Base-by-base conservation (phyloP, 805 yeast genomes). In the Yarrowia sp. region DNA sequence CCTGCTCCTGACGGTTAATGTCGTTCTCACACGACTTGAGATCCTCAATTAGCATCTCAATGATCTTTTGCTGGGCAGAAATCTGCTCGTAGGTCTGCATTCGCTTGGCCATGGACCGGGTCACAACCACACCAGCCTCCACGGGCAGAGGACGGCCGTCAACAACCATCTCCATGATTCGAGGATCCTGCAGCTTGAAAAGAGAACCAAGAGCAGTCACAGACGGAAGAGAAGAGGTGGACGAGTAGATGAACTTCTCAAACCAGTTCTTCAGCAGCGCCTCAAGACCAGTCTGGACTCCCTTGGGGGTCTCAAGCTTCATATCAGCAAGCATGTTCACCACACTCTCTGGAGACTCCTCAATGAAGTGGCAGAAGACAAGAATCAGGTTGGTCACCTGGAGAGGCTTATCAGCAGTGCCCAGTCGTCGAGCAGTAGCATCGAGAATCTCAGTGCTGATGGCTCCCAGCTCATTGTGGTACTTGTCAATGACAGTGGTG, bases 181-280 rank as follows among this genome's bases (percentile, higher is more conserved):
- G 75, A 1, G 77, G 71, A 66, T 88, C 90, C 19, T 81, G 77
- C n/a, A 88, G 75, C 30, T 83, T 78, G 70, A 81, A 91, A 0
- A 95, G 77, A 64, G 83, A 83, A 33, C 85, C 85, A 43, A 95
- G 79, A 0, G 97, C 97, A 30, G 82, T 72, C n/a, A 89, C 82
- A 70, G 84, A 85, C 48, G 79, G 40, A 14, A 54, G 66, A 36
- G 49, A 49, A 24, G 35, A 32, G n/a, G 28, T 46, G 43, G 40
- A 19, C 12, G 40, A 44, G 14, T 22, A 22, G 24, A 65, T 24
- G 40, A 52, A 63, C 22, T 35, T 82, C 26, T 83, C 84, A 56
- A 93, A 81, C 98, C 98, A 95, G 61, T 89, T 86, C 1, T 87
- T 86, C 61, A 93, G 73, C 1, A 90, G 83, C 3, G 81, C 75